These are phyloP conservation scores for Rhododendron kiyosumense DNA, from an alignment of 148 eudicot genomes.

Conservation along the genomic window DNA sequence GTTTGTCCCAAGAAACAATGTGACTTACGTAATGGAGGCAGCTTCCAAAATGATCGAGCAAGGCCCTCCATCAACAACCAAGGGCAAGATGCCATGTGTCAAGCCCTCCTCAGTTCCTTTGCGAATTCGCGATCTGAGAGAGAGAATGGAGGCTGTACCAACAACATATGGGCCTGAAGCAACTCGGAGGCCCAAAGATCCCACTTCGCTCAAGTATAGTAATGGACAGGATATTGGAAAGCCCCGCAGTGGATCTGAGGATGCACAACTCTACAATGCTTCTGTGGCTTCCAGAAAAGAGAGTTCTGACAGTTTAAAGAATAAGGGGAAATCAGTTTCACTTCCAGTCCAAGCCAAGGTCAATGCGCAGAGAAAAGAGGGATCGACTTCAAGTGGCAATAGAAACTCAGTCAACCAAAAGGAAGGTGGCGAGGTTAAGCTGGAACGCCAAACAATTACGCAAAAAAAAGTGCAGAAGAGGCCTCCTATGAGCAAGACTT, in stretches of 20 bases:
- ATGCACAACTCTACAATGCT: slow-evolving; percentile 33
- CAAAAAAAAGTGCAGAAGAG: slow-evolving; percentile 42
- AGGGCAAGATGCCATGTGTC: slow-evolving; percentile 35
- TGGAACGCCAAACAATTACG: slow-evolving; percentile 28
- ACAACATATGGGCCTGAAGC: slow-evolving; percentile 37
- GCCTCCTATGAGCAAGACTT: slow-evolving; percentile 34
- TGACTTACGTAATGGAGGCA: slow-evolving; percentile 74
- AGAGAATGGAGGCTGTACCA: slow-evolving; percentile 57
- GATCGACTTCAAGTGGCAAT: slow-evolving; percentile 26
- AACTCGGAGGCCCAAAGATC: slow-evolving; percentile 39
- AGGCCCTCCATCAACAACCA: slow-evolving; percentile 44
- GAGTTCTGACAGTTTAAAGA: slow-evolving; percentile 36
- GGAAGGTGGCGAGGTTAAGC: slow-evolving; percentile 41
- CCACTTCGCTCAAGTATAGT: slow-evolving; percentile 23
- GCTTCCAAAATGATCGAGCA: slow-evolving; percentile 78
- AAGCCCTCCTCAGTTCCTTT: slow-evolving; percentile 70
- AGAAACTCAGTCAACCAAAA: slow-evolving; percentile 35
- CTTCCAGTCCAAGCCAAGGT: slow-evolving; percentile 40
- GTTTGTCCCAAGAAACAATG: slow-evolving; percentile 65
- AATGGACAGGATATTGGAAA: slow-evolving; percentile 42
- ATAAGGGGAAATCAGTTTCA: slow-evolving; percentile 50
- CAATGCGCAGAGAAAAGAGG: slow-evolving; percentile 45
- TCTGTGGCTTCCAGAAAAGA: slow-evolving; percentile 35
- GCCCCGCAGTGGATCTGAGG: slow-evolving; percentile 20
- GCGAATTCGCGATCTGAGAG: slow-evolving; percentile 59